A percentile compares a stretch with the other conserved stretches of the same genome.
Conservation (phyloP, 208 protist species). For the Acanthamoeba lenticulata region DNA sequence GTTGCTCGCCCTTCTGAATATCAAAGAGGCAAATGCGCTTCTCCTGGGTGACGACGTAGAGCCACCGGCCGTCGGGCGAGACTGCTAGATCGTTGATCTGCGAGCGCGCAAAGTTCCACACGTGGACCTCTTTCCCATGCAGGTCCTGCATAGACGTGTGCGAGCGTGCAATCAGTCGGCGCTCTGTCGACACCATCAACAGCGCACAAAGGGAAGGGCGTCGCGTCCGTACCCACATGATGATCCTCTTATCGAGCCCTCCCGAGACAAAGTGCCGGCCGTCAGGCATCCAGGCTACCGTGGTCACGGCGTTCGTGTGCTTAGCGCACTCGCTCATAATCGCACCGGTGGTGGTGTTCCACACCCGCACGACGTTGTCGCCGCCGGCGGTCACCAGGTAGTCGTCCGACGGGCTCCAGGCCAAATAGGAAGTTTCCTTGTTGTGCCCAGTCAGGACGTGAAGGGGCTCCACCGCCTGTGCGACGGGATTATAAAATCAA, state of each 20-base stretch:
- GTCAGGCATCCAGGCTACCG: conserved; percentile 82
- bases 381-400: conserved; percentile 41
- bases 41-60: conserved; percentile 79
- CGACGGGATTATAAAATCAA: background rate
- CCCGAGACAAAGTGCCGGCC: conserved; percentile 79
- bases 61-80: conserved; percentile 67
- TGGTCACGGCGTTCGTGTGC: conserved; percentile 82
- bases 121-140: conserved; percentile 62
- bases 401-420: conserved; percentile 83
- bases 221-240: conserved; percentile 70
- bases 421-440: conserved; percentile 74
- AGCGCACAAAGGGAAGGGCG: background rate
- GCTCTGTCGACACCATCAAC: background rate
- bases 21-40: conserved; percentile 76
- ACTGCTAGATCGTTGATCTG: conserved; percentile 81
- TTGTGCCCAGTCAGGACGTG: conserved; percentile 73
- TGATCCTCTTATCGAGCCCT: conserved; percentile 77
- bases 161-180: background rate
- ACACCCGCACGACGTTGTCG: conserved; percentile 43
- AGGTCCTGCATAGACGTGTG: conserved; percentile 30
- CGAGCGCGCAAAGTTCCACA: conserved; percentile 48
- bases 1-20: conserved; percentile 56
- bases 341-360: conserved; percentile 57
- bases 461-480: conserved; percentile 35
- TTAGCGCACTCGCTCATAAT: conserved; percentile 71